A percentile compares a stretch with the other conserved stretches of the same genome.
Evolutionary conservation across 495 filamentous ascomycete genomes (phyloP).

Genomic region (Aspergillus cristatus): DNA sequence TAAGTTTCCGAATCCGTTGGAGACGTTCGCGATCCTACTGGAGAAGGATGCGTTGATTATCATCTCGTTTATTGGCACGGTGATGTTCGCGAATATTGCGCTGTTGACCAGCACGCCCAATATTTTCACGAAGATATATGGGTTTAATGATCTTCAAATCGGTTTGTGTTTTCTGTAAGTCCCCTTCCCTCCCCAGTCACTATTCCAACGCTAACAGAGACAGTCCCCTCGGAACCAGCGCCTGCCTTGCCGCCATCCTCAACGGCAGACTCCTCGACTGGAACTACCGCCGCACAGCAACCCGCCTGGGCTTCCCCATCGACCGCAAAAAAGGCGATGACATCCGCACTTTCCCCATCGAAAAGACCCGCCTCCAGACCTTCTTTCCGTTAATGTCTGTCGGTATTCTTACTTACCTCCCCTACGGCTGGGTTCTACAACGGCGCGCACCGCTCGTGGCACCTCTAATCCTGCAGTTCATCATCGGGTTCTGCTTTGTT

Average conservation of each 20-base stretch:
- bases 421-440: slow-evolving; percentile 52
- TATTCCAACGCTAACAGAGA: no score
- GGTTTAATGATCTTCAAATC: slow-evolving; percentile 56
- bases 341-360: slow-evolving; percentile 48
- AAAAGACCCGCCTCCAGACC: slow-evolving; percentile 44
- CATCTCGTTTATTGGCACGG: slow-evolving; percentile 44
- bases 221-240: slow-evolving; percentile 47
- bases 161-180: slow-evolving; percentile 40
- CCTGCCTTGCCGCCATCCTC: slow-evolving; percentile 43
- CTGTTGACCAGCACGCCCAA: slow-evolving; percentile 44
- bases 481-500: slow-evolving; percentile 44
- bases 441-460: slow-evolving; percentile 34
- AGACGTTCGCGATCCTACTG: slow-evolving; percentile 49
- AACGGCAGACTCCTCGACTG: slow-evolving; percentile 48
- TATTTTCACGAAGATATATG: slow-evolving; percentile 53
- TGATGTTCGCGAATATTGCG: slow-evolving; percentile 44
- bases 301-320: slow-evolving; percentile 34
- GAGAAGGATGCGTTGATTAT: slow-evolving; percentile 56
- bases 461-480: slow-evolving; percentile 46
- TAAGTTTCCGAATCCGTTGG: slow-evolving; percentile 56
- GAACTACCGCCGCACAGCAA: slow-evolving; percentile 47
- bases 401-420: slow-evolving; percentile 31
- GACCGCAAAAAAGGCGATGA: slow-evolving; percentile 40
- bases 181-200: slow-evolving; percentile 11
- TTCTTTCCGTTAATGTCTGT: slow-evolving; percentile 36